Conservation (phyloP, 805 yeast genomes). For the Wickerhamiella brachini region DNA sequence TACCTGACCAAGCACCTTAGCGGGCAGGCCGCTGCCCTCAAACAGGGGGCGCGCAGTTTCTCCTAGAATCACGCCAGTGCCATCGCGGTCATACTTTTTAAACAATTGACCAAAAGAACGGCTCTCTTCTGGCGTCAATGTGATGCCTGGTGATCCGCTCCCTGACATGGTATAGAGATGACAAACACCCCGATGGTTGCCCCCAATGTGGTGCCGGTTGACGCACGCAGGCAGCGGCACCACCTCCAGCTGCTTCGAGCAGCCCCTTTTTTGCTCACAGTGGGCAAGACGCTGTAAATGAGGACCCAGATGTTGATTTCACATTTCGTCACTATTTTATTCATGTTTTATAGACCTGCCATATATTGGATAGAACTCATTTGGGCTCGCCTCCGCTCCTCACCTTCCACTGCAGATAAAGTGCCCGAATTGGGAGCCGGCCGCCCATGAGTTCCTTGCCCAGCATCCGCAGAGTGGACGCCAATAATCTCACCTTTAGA, state of each 20-base stretch:
- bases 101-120: constrained; percentile 61
- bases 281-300: no score
- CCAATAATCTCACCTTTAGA: neutral
- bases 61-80: constrained; percentile 75
- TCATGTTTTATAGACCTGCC: no score
- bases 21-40: constrained; percentile 73
- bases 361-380: no score
- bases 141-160: constrained; percentile 5
- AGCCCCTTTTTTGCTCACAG: no score
- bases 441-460: neutral
- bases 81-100: constrained; percentile 63
- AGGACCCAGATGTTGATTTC: no score
- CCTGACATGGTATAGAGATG: neutral
- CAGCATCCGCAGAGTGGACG: neutral
- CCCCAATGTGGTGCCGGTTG: neutral
- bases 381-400: no score
- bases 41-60: constrained; percentile 70
- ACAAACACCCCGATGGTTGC: neutral
- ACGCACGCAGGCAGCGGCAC: no score
- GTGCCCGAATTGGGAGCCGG: neutral
- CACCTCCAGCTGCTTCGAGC: no score
- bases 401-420: no score
- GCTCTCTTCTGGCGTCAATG: constrained; percentile 62
- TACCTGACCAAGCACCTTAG: constrained; percentile 67
- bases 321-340: no score